Evolutionary conservation across 2,329 filamentous ascomycete genomes (phyloP), one percentile per base, ranked within the genome.

Genomic region (Mycocentrospora acerina): DNA sequence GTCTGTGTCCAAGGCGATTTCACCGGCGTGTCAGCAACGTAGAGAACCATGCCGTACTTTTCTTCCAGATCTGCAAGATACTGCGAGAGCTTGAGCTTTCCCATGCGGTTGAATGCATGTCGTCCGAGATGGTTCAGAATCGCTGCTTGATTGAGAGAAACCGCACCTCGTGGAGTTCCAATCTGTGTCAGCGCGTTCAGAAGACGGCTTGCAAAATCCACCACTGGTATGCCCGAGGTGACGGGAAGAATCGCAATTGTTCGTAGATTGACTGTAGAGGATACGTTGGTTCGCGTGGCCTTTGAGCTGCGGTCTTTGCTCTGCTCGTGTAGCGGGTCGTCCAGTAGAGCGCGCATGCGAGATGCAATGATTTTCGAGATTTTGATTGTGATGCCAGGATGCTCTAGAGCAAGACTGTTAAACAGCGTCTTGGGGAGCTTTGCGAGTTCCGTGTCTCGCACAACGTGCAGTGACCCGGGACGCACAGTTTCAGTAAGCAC

Each of bases 1-100:
- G 93, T 97, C 60, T 96, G 90, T 1, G 94, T 98, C 93, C 93
- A 98, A 0, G 91, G 90, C 2, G 94, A 89, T 57, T 95, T 97
- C 56, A 97, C 93, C 44, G 84, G 95, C 4, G 94, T 98, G 66
- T 98, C 93, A 35, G 91, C 93, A 41, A 98, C 85, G 61, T 98
- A 98, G 7, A 98, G 76, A 2, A 98, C 90, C 55, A 98, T 81
- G 1, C 91, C 90, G 57, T 95, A 97, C 64, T 95, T 95, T 69
- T 98, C 93, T 68, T 98, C 93, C 9, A 98, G 75, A 59, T 98
- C 93, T 2, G 94, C 93, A 33, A 98, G 78, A 60, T 98, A 98
- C 53, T 98, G 91, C 1, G 91, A 89, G 6, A 98, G 74, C 68
- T 95, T 96, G 18, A 98, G 74, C 68, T 96, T 97, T 5, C 93